Conservation (phyloP, 1,139 yeast genomes). For the Candida tropicalis region DNA sequence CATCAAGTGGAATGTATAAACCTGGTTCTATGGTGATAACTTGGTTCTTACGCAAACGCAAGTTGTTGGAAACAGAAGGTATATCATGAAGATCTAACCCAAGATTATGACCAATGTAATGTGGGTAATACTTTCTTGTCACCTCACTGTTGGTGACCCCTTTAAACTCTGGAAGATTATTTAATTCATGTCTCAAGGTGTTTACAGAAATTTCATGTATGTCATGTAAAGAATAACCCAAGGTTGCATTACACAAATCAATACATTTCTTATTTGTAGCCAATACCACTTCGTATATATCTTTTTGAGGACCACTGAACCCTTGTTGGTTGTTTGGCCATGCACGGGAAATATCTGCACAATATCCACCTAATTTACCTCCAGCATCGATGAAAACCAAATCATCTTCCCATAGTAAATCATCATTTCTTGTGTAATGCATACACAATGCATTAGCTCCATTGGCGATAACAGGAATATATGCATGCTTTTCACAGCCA, state of each 20-base stretch:
- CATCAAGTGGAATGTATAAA: conserved; percentile 74
- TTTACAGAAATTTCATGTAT: conserved; percentile 72
- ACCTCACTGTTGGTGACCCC: conserved; percentile 53
- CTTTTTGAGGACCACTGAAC: conserved; percentile 78
- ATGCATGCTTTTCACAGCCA: conserved; percentile 90
- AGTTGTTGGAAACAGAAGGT: conserved; percentile 59
- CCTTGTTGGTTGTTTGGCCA: conserved; percentile 83
- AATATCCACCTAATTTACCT: conserved; percentile 90
- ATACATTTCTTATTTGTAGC: conserved; percentile 82
- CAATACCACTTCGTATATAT: conserved; percentile 84
- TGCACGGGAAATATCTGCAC: conserved; percentile 93
- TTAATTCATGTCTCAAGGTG: conserved; percentile 62
- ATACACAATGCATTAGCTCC: conserved; percentile 86
- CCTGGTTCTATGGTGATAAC: conserved; percentile 97
- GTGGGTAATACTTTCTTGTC: conserved; percentile 73
- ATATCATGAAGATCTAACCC: conserved; percentile 94
- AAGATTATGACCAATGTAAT: conserved; percentile 91
- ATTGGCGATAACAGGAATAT: conserved; percentile 95
- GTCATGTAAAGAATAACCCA: conserved; percentile 65
- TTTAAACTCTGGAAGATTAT: conserved; percentile 66
- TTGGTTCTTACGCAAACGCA: conserved; percentile 57
- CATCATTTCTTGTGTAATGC: conserved; percentile 90
- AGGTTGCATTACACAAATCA: conserved; percentile 56
- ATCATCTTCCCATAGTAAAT: conserved; percentile 70
- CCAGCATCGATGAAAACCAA: conserved; percentile 95